Conservation (phyloP, 495 filamentous ascomycete species). For the Penicillium dipodomyicola region DNA sequence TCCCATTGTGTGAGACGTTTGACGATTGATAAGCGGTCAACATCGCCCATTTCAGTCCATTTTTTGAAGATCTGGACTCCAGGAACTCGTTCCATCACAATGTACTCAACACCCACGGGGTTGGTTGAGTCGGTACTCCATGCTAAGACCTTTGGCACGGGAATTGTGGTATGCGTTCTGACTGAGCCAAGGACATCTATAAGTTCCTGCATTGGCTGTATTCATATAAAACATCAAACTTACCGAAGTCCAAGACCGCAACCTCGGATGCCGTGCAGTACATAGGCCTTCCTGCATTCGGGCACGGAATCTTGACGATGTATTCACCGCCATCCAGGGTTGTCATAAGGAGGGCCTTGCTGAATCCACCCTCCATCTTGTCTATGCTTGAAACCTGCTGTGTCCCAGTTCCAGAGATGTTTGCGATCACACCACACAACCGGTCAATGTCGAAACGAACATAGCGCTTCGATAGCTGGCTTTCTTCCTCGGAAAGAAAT, state of each 20-base stretch:
- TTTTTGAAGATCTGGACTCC: conserved; percentile 27
- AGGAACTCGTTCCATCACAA: conserved; percentile 31
- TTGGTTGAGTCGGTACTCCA: conserved; percentile 23
- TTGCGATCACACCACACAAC: background rate
- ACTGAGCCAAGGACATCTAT: background rate
- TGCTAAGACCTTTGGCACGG: conserved; percentile 6
- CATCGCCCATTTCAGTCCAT: conserved; percentile 6
- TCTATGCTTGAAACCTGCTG: background rate
- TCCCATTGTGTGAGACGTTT: background rate
- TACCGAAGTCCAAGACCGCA: background rate
- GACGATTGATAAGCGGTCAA: background rate
- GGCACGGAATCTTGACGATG: background rate
- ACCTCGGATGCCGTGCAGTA: background rate
- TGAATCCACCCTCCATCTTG: background rate
- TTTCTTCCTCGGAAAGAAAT: conserved; percentile 25
- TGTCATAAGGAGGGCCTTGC: background rate
- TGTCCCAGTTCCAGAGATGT: background rate
- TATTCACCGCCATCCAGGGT: background rate
- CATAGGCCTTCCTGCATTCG: background rate
- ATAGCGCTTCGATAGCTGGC: conserved; percentile 7
- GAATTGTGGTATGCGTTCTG: background rate
- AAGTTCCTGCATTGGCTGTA: background rate
- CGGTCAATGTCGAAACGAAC: background rate
- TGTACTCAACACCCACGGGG: conserved; percentile 27
- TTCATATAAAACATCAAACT: too few species aligned